Evolutionary conservation across 768 basidiomycete genomes (phyloP).

Genomic region (Boletus reticuloceps): DNA sequence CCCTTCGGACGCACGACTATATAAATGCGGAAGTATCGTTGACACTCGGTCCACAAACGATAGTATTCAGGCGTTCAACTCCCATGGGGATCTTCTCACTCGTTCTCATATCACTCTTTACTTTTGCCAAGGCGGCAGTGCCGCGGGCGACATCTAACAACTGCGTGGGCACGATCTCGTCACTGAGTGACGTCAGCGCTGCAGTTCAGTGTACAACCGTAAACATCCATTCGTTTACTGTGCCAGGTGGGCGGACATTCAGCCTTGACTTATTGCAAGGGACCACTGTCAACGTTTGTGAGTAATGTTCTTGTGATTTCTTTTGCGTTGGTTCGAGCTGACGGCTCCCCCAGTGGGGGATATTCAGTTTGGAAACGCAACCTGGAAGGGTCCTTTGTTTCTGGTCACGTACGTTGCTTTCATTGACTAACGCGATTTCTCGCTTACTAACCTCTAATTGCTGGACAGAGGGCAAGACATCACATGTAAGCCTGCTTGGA

Average conservation of each 20-base stretch:
- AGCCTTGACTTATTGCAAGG: slow-evolving; percentile 44
- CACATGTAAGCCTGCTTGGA: slow-evolving; percentile 39
- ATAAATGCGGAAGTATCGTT: slow-evolving; percentile 1
- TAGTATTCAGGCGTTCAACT: not conserved
- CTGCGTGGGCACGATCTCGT: slow-evolving; percentile 55
- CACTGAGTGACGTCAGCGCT: slow-evolving; percentile 45
- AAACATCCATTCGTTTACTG: slow-evolving; percentile 54
- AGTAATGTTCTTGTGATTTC: slow-evolving; percentile 16
- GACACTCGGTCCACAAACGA: not conserved
- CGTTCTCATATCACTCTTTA: slow-evolving; percentile 17
- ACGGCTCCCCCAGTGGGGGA: slow-evolving; percentile 46
- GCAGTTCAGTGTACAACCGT: slow-evolving; percentile 59
- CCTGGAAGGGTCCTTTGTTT: slow-evolving; percentile 56
- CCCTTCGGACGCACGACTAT: too few relatives aligned
- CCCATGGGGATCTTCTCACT: slow-evolving; percentile 6
- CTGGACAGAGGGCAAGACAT: slow-evolving; percentile 43
- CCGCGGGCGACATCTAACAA: slow-evolving; percentile 9
- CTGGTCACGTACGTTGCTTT: slow-evolving; percentile 39
- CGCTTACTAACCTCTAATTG: not conserved
- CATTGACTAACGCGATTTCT: not conserved
- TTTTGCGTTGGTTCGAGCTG: not conserved
- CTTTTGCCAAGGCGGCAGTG: slow-evolving; percentile 8
- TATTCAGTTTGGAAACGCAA: slow-evolving; percentile 50
- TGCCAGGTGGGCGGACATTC: slow-evolving; percentile 52
- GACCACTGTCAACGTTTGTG: slow-evolving; percentile 59